Base-by-base conservation (phyloP, 768 basidiomycete species). In the Leccinum subgranulosum region DNA sequence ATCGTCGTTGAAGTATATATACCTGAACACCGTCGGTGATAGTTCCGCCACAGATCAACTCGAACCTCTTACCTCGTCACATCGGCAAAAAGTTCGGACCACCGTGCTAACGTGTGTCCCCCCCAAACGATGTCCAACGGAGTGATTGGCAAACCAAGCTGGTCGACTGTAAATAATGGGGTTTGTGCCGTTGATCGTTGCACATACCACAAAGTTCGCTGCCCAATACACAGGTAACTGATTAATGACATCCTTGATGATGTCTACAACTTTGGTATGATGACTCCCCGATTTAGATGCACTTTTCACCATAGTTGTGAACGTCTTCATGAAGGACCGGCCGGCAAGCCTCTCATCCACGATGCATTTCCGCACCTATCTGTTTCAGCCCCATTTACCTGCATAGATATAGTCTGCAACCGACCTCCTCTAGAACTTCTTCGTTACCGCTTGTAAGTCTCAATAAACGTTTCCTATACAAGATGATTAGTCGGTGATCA, bases 211-310 rank as follows among this genome's bases (percentile, higher is more conserved):
- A 53, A 81, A 66, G 31, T 80, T 74, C 10, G 79, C 79, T 28
- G 85, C 75, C 86, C 85, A 90, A 57, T 81, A 76, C 5, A 86
- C 68, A 0, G 88, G 83, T 39, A 87, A 57, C 27, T 78, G 66
- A 59, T 90, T 86, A 64, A 87, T 80, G 21, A 90, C 87, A 61
- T 90, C 85, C 43, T 74, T 75, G 7, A 90, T 80, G 36, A 90
- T 77, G 65, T 91, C 86, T 21, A 89, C 67, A 51, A 69, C 76
- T 31, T 60, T 71, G 49, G 48, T 52, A 9, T 43, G 4, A 9
- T 9, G 6, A 15, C 28, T 23, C 11, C 51, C 48, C 4, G 46
- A 53, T 29, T 27, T 49, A 23, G 66, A 72, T 2, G 57, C 63
- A 8, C 49, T 56, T 14, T 57, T 53, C 23, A 64, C 36, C 53